Percentiles rank a stretch among this genome's conserved stretches.
These are phyloP conservation scores for Amorphotheca resinae DNA, from an alignment of 495 filamentous ascomycete species.

Conservation along the genomic window DNA sequence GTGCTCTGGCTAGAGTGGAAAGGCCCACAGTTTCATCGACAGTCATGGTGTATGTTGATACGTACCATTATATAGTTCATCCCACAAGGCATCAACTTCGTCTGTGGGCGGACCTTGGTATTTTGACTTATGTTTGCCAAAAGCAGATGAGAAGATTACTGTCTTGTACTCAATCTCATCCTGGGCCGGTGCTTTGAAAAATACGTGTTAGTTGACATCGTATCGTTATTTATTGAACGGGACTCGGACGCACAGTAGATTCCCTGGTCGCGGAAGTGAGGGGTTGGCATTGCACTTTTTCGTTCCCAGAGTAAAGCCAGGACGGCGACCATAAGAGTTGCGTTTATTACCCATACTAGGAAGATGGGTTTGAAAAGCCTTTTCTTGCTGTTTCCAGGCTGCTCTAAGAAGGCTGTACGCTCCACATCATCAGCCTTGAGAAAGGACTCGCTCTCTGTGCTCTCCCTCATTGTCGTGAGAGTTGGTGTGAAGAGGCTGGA, in stretches of 20 bases:
- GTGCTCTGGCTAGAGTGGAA: too few relatives aligned
- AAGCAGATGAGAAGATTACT: neutral
- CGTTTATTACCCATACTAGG: neutral
- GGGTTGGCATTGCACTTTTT: neutral
- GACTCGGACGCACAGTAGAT: neutral
- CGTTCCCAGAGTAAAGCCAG: neutral
- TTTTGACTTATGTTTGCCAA: neutral
- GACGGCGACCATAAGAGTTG: neutral
- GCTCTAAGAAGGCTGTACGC: neutral
- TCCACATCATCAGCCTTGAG: neutral
- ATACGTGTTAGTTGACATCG: neutral
- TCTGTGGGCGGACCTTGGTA: constrained; percentile 1
- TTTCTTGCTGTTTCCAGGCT: neutral
- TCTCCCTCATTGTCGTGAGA: neutral
- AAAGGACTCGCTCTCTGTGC: neutral
- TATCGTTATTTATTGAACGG: too few relatives aligned
- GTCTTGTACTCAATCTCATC: neutral
- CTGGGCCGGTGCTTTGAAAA: neutral
- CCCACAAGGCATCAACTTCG: neutral
- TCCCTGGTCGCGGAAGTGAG: neutral
- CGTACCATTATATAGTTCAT: neutral
- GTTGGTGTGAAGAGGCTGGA: neutral
- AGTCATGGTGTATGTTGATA: neutral
- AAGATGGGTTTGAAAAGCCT: neutral
- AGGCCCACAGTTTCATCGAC: too few relatives aligned